A percentile compares a stretch with the other conserved stretches of the same genome.
Evolutionary conservation across 148 eudicot genomes (phyloP).

Genomic region (Mesembryanthemum crystallinum): DNA sequence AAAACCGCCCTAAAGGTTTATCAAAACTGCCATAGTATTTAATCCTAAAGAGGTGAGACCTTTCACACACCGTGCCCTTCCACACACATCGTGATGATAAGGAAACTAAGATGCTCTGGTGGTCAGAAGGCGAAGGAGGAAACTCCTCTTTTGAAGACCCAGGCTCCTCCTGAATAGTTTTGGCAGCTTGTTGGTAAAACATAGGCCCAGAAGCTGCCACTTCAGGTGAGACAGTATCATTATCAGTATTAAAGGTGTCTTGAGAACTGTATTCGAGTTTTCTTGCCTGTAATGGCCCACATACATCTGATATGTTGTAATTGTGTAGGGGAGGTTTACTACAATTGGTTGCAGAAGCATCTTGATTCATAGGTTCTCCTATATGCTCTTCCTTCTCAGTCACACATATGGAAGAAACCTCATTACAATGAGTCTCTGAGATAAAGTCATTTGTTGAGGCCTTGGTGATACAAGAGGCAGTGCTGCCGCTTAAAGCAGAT

Average conservation of each 20-base stretch:
- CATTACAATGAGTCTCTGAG: constrained; percentile 25
- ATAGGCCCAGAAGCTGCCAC: constrained; percentile 26
- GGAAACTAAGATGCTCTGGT: constrained; percentile 86
- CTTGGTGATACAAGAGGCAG: constrained; percentile 18
- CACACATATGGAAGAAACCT: constrained; percentile 26
- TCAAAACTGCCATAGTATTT: constrained; percentile 90
- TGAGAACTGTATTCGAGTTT: constrained; percentile 22
- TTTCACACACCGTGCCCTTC: constrained; percentile 96
- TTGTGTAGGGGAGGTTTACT: constrained; percentile 19
- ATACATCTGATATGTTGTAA: constrained; percentile 20
- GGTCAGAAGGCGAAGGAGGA: constrained; percentile 77
- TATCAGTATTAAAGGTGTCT: constrained; percentile 22
- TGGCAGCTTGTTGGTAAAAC: constrained; percentile 40
- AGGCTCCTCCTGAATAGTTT: constrained; percentile 34
- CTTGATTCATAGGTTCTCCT: constrained; percentile 27
- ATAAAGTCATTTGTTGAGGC: constrained; percentile 21
- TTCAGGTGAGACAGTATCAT: constrained; percentile 22
- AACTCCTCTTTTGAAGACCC: constrained; percentile 63
- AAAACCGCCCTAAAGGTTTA: constrained; percentile 90
- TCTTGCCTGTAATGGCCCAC: constrained; percentile 17
- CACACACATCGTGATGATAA: constrained; percentile 86
- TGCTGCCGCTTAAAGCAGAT: constrained; percentile 14
- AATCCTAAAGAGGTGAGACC: constrained; percentile 88
- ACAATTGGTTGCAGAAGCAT: constrained; percentile 27
- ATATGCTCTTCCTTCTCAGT: constrained; percentile 24